Percentiles rank a stretch among this genome's conserved stretches.
Conservation (phyloP, 495 filamentous ascomycete species). For the Penicillium flavigenum region DNA sequence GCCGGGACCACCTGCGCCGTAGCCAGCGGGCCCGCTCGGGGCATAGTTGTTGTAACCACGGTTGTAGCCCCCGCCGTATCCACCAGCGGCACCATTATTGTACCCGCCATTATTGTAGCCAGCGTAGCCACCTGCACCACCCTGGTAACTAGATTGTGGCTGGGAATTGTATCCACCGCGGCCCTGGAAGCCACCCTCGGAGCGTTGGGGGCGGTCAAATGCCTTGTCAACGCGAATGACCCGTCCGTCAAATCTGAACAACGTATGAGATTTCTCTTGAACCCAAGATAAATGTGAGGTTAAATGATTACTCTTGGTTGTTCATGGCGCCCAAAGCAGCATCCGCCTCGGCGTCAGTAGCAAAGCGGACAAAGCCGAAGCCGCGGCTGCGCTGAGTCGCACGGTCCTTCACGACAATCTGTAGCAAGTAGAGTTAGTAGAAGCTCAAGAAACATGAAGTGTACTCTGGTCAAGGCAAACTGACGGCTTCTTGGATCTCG, state of each 20-base stretch:
- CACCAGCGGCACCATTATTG: conserved; percentile 13
- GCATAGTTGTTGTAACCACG: conserved; percentile 22
- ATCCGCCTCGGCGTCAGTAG: conserved; percentile 77
- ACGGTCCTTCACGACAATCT: conserved; percentile 98
- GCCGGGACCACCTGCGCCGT: conserved; percentile 16
- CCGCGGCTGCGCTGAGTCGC: conserved; percentile 94
- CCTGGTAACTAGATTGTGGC: conserved; percentile 34
- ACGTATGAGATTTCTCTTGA: conserved; percentile 1
- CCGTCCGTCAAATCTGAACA: conserved; percentile 85
- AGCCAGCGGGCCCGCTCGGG: conserved; percentile 13
- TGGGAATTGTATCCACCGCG: conserved; percentile 46
- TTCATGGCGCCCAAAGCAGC: conserved; percentile 83
- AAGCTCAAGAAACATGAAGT: conserved; percentile 3
- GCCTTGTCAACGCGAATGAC: conserved; percentile 95
- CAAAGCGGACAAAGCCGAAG: conserved; percentile 94
- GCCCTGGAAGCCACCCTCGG: conserved; percentile 45
- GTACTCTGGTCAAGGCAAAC: conserved; percentile 33
- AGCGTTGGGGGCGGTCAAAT: conserved; percentile 62
- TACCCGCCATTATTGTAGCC: conserved; percentile 36
- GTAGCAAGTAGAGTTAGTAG: conserved; percentile 18
- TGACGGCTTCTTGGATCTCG: conserved; percentile 86
- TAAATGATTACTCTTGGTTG: conserved; percentile 75
- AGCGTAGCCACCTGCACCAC: conserved; percentile 30
- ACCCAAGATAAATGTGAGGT: neutral
- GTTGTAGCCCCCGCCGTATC: conserved; percentile 30